A percentile compares a stretch with the other conserved stretches of the same genome.
phyloP scores from a whole-genome alignment of 2,329 filamentous ascomycete genomes.

The Colletotrichum lindemuthianum region DNA sequence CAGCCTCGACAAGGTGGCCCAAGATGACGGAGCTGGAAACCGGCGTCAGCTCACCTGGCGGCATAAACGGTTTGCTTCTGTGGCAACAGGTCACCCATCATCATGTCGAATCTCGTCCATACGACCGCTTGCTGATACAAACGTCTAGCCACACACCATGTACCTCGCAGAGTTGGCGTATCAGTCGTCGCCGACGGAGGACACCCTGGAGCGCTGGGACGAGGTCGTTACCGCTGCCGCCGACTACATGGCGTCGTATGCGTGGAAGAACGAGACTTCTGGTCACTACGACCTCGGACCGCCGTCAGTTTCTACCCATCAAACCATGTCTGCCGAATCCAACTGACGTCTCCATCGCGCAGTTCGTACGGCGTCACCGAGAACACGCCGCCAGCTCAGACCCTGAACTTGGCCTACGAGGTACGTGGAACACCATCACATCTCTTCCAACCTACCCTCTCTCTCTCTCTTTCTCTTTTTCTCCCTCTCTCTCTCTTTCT shows the following conservation, averaged over 20 bases:
- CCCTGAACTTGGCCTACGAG: conserved; percentile 68
- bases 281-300: conserved; percentile 60
- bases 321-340: not conserved
- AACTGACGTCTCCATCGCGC: not conserved
- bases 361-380: conserved; percentile 60
- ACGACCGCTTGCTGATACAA: not conserved
- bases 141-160: conserved; percentile 60
- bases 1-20: conserved; percentile 43
- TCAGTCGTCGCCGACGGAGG: conserved; percentile 39
- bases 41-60: conserved; percentile 52
- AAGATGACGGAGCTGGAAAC: conserved; percentile 63
- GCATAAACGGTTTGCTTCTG: conserved; percentile 68
- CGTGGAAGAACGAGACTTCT: conserved; percentile 63
- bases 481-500: too few relatives aligned
- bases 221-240: conserved; percentile 59
- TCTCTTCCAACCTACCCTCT: too few relatives aligned
- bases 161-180: conserved; percentile 65
- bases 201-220: conserved; percentile 64
- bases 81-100: conserved; percentile 61
- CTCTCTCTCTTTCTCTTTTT: too few relatives aligned
- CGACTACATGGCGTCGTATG: conserved; percentile 69
- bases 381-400: conserved; percentile 66
- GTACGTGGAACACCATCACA: conserved; percentile 38
- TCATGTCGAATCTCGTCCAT: not conserved
- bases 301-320: conserved; percentile 42